These are phyloP conservation scores for Emergomyces orientalis DNA, from an alignment of 2,329 filamentous ascomycete genomes.

Conservation along the genomic window DNA sequence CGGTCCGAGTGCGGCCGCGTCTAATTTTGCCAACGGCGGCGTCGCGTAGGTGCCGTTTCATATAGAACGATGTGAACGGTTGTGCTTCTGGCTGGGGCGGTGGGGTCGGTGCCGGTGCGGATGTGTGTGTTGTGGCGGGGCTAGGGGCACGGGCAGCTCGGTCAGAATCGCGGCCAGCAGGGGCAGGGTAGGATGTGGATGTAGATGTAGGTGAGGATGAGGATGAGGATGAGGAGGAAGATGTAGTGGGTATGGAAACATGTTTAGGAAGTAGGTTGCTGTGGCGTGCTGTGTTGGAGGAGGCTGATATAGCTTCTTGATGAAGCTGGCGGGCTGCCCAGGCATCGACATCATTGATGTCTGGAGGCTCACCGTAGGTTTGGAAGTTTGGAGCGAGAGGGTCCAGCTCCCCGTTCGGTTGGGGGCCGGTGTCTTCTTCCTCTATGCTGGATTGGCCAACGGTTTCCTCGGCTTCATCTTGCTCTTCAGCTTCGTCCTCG, in stretches of 20 bases:
- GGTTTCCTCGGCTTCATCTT: slow-evolving; percentile 8
- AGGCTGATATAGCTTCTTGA: slow-evolving; percentile 55
- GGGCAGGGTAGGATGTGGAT: background rate
- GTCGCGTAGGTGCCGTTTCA: slow-evolving; percentile 68
- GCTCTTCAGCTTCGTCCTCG: slow-evolving; percentile 15
- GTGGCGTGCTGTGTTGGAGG: slow-evolving; percentile 29
- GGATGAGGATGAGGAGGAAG: slow-evolving; percentile 6
- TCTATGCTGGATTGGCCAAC: slow-evolving; percentile 8
- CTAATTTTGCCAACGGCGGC: slow-evolving; percentile 65
- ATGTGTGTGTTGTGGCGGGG: slow-evolving; percentile 1
- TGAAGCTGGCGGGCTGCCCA: slow-evolving; percentile 65
- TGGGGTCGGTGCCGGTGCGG: slow-evolving; percentile 9
- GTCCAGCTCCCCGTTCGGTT: slow-evolving; percentile 11
- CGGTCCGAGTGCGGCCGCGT: slow-evolving; percentile 59
- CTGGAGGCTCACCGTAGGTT: slow-evolving; percentile 47
- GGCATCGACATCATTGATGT: slow-evolving; percentile 61
- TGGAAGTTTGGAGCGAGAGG: slow-evolving; percentile 16
- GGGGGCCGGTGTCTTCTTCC: slow-evolving; percentile 4
- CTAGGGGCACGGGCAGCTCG: slow-evolving; percentile 4
- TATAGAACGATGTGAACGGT: slow-evolving; percentile 74
- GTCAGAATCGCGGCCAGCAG: slow-evolving; percentile 6
- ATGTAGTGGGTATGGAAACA: slow-evolving; percentile 17
- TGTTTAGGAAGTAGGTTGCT: slow-evolving; percentile 15
- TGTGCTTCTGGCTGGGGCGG: slow-evolving; percentile 20
- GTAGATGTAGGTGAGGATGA: background rate